Base-by-base conservation (phyloP, 2,329 filamentous ascomycete species). In the Pseudogymnoascus pannorum region DNA sequence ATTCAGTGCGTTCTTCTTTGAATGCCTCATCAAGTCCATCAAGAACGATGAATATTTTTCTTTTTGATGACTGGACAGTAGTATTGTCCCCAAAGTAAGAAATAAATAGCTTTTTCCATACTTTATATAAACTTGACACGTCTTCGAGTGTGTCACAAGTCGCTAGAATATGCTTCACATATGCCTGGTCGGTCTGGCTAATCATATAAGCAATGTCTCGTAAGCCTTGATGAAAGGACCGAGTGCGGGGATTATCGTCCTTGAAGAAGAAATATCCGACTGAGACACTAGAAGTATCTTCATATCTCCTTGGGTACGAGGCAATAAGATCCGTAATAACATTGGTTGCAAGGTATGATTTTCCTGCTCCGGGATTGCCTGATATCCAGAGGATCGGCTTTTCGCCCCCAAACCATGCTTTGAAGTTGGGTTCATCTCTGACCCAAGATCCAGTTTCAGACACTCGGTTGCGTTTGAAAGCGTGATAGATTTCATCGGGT, bases 321-420 rank as follows among this genome's bases (percentile, higher is more conserved):
- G 42, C 42, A 26, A 48, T 3, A 26, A 48, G 20, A 48, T 48
- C 42, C 42, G 42, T 48, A n/a, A 48, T 48, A 14, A 48, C 20
- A 48, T 48, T 48, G 24, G 42, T 48, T 48, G 42, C 42, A 48
- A 48, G n/a, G 20, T 48, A 48, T 26, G 42, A 48, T 20, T 48
- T 48, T 24, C 42, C 42, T 12, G 42, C 42, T 14, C 42, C 42
- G n/a, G 42, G 42, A 4, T 48, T 48, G 42, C 42, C 42, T 48
- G 42, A 48, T 48, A 48, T 26, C 42, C 42, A 48, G 42, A 48
- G 42, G 42, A 48, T 48, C 6, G 42, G 42, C 6, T 26, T 48
- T 48, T 48, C 42, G 20, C 42, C 42, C 12, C 22, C 8, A 3
- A 26, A 24, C 42, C 42, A 48, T 48, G 42, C 42, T 48, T 24